These are phyloP conservation scores for Cryptococcus wingfieldii DNA, from an alignment of 1,284 basidiomycete species.

Conservation along the genomic window DNA sequence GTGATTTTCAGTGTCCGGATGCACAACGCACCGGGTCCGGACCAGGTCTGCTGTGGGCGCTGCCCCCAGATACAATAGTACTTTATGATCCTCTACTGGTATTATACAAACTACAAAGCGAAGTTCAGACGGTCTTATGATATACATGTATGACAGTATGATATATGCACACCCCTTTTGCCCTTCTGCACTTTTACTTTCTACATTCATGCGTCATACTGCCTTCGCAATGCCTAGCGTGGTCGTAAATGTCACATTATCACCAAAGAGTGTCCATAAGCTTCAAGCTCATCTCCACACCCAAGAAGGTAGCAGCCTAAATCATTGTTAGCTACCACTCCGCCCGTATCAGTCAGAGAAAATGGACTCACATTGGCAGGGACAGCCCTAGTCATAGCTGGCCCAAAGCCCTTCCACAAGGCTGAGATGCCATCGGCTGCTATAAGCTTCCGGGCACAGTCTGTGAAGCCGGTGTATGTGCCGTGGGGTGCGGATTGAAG, in stretches of 20 bases:
- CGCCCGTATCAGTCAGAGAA: not conserved
- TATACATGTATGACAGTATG: no score
- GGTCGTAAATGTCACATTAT: not conserved
- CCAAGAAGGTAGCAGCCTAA: slow-evolving; percentile 47
- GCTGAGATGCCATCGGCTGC: slow-evolving; percentile 84
- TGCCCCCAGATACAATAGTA: no score
- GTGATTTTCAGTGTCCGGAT: no score
- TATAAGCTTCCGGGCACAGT: slow-evolving; percentile 89
- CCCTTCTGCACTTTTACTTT: no score
- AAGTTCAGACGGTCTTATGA: no score
- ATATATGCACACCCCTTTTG: no score
- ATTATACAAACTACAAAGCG: no score
- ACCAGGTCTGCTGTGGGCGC: no score
- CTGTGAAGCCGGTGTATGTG: slow-evolving; percentile 88
- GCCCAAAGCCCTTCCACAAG: slow-evolving; percentile 95
- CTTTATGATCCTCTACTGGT: no score
- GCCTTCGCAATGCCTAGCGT: no score
- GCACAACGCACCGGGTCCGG: no score
- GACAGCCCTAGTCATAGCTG: slow-evolving; percentile 82
- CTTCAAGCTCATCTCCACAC: slow-evolving; percentile 48
- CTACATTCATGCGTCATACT: no score
- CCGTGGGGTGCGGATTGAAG: slow-evolving; percentile 95
- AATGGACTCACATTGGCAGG: slow-evolving; percentile 55
- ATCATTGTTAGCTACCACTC: not conserved
- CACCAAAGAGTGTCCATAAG: slow-evolving; percentile 47